Base-by-base conservation (phyloP, 179 eudicot species). In the Patellifolia procumbens region DNA sequence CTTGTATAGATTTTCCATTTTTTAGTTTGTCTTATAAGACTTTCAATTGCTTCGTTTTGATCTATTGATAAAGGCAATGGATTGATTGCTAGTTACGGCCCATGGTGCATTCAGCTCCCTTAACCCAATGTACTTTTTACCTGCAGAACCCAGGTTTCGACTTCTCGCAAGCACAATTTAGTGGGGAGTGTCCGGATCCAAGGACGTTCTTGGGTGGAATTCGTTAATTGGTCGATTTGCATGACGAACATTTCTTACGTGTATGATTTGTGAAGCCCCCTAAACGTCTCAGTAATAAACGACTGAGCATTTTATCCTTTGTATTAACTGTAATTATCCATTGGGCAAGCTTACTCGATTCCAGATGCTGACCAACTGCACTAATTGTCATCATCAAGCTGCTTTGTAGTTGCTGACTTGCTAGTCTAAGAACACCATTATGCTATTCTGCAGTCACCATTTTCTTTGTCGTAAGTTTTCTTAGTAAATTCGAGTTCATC, bases 101-200 rank as follows among this genome's bases (percentile, higher is more conserved):
- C 42, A 7, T 31, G 58, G 24, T 46, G 13, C 28, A 66, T 42
- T 11, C 16, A 22, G 60, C 60, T 49, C 28, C 22, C 39, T 4
- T 70, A 49, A 49, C 4, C 56, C 43, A 32, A 19, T 9, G 39
- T 12, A 24, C 45, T 46, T 79, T 35, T 39, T 63, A 61, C 6
- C n/a, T 79, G 88, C 97, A 94, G 98, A 94, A 94, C 82, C 98
- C 98, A 60, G 98, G 98, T 46, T 94, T 94, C 72, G 96, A 94
- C 82, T 94, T 94, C 87, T 89, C 98, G 67, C 98, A 94, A 79
- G 97, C 98, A 22, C 94, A 94, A 72, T 94, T 92, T 79, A 70
- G 87, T 20, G 98, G 97, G 65, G 86, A 83, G 81, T 94, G 98
- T 76, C 97, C 98, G 34, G 96, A 94, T 83, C 98, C 98, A 24